Conservation (phyloP, 1,139 yeast species). For the Spencermartinsiella ligniputridi region DNA sequence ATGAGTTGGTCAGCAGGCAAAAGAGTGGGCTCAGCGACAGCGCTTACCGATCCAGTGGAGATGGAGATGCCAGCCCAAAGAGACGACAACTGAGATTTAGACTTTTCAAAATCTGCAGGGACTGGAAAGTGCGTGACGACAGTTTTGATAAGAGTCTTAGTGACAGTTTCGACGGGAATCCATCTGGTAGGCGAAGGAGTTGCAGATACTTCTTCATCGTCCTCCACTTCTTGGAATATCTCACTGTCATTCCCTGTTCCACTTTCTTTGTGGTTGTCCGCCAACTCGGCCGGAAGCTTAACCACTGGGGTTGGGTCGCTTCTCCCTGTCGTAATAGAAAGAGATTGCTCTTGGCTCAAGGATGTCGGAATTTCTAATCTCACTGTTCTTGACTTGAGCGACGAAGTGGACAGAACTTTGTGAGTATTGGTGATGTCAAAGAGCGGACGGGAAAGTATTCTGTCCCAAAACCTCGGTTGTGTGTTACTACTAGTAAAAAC, state of each 20-base stretch:
- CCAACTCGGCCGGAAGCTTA: background rate
- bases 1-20: slow-evolving; percentile 13
- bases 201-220: background rate
- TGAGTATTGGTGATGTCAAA: too few relatives aligned
- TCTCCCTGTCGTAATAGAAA: background rate
- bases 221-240: background rate
- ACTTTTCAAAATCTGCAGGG: too few relatives aligned
- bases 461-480: too few relatives aligned
- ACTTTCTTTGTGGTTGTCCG: too few relatives aligned
- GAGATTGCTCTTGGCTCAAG: background rate
- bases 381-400: background rate
- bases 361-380: background rate
- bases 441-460: too few relatives aligned
- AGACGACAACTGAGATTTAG: background rate
- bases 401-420: background rate
- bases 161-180: background rate
- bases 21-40: slow-evolving; percentile 16
- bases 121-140: background rate
- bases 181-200: background rate
- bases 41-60: slow-evolving; percentile 8
- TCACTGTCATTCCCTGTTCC: background rate
- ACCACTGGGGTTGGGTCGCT: background rate
- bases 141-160: background rate
- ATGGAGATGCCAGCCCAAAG: slow-evolving; percentile 13
- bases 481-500: too few relatives aligned